Base-by-base conservation (phyloP, 805 yeast genomes). In the Ogataea angusta region DNA sequence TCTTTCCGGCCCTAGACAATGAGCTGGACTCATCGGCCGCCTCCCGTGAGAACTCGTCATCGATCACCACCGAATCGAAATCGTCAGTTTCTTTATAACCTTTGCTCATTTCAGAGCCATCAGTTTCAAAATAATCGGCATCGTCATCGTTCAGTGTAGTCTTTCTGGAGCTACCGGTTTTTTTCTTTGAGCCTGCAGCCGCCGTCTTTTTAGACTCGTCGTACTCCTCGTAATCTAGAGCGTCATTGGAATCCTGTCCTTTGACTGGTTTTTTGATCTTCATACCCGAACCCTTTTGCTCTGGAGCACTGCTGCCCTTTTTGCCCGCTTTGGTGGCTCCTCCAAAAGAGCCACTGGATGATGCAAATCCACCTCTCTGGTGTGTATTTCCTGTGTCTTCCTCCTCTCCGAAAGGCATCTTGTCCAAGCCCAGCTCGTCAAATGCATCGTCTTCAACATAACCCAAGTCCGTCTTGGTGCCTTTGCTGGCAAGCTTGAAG, bases 371-470 rank as follows among this genome's bases (percentile, higher is more conserved):
- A 28, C 58, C 58, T 17, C 49, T 54, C 9, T 33, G 21, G 32
- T 30, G 43, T 13, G 39, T 18, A 8, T 40, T 47, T n/a, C 36
- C 38, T 13, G 42, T 23, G 38, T 34, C 46, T 13, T 43, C 40
- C 13, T 42, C 46, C 3, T 46, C 51, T 14, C 48, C 46, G n/a
- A 38, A 16, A 5, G 30, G 30, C 25, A 31, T 19, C 6, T 48
- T 47, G 36, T 53, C 59, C 18, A 60, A 44, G 14, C 60, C 60
- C 28, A 59, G 45, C 34, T 59, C 64, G 44, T 59, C 64, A 38
- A 42, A 55, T 3, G 57, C 57, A 28, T 57, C 63, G 44, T 60
- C 64, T 44, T 59, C 64, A 36, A 52, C 49, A 29, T 53, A 53
- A 8, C 63, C 64, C 4, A 45, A 35, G 43, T 59, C 63, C 4